These are phyloP conservation scores for Curvularia lunata DNA, from an alignment of 2,329 filamentous ascomycete species.

Conservation along the genomic window DNA sequence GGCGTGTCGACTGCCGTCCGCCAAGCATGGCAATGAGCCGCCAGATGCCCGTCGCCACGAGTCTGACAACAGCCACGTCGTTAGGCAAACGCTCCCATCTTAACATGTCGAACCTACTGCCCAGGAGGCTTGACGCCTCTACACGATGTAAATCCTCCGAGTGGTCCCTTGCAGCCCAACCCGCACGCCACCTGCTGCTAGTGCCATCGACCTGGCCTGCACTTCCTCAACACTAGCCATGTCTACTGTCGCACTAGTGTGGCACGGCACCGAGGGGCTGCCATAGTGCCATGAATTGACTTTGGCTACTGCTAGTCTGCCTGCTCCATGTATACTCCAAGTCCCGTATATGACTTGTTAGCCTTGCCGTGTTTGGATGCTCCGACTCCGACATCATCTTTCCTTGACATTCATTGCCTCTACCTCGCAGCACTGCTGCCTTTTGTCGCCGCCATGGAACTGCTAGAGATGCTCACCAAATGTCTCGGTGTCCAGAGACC, in stretches of 20 bases:
- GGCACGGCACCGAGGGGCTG: neutral
- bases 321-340: neutral
- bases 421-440: neutral
- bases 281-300: neutral
- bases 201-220: neutral
- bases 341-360: neutral
- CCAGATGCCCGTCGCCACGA: neutral
- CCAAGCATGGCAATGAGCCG: neutral
- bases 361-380: neutral
- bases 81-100: neutral
- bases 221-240: neutral
- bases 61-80: neutral
- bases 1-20: neutral
- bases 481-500: neutral
- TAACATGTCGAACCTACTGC: neutral
- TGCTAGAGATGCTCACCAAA: neutral
- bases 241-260: neutral
- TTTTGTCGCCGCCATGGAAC: conserved; percentile 4
- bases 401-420: neutral
- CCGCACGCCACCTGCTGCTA: neutral
- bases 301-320: neutral
- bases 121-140: neutral
- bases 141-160: neutral
- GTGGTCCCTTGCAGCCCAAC: neutral
- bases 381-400: neutral